phyloP scores from a whole-genome alignment of 257 asterid species.

The Penstemon eatonii region DNA sequence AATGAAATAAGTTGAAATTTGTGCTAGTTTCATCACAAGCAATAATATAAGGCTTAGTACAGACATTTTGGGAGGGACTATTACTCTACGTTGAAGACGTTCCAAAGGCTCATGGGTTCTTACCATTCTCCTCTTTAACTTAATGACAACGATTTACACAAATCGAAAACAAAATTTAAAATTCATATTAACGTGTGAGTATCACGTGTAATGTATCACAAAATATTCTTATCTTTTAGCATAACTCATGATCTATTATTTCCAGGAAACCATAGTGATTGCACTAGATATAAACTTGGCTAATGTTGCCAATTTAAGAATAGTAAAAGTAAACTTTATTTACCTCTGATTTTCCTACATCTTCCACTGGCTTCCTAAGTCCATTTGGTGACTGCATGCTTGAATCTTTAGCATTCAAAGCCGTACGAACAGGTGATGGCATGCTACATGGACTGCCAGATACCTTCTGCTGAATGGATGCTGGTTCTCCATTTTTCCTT shows the following conservation, averaged over 20 bases:
- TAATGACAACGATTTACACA: neutral
- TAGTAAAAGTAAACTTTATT: neutral
- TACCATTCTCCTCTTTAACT: neutral
- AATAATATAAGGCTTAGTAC: neutral
- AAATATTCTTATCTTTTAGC: neutral
- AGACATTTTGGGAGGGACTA: neutral
- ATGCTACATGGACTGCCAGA: slow-evolving; percentile 59
- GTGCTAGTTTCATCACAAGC: neutral
- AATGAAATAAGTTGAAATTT: slow-evolving; percentile 1
- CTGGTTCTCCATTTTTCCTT: slow-evolving; percentile 60
- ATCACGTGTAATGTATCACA: neutral
- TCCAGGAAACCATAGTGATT: neutral
- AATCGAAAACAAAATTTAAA: neutral
- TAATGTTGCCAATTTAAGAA: neutral
- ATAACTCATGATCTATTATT: neutral
- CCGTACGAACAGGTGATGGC: slow-evolving; percentile 43
- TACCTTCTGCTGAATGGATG: slow-evolving; percentile 43
- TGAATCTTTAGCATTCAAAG: slow-evolving; percentile 40
- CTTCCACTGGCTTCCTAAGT: slow-evolving; percentile 87
- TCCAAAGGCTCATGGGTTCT: neutral
- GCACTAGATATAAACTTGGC: neutral
- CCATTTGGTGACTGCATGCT: slow-evolving; percentile 47
- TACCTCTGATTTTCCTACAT: slow-evolving; percentile 91
- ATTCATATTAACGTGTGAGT: neutral
- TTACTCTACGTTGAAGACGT: slow-evolving; percentile 4